Conservation (phyloP, 768 basidiomycete species). For the Tricholoma bakamatsutake region DNA sequence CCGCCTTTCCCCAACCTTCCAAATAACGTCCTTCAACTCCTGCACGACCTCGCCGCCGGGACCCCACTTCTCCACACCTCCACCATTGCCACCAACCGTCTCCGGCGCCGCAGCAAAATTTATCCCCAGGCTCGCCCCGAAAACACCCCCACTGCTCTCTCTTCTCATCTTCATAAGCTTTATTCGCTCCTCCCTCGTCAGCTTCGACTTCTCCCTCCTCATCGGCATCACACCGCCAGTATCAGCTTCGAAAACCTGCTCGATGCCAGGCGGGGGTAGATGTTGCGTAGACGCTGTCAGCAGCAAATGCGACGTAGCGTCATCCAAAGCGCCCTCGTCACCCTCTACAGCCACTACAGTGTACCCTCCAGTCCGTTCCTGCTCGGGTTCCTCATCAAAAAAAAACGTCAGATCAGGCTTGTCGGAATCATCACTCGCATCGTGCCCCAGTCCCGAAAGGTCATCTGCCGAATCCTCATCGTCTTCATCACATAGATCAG, state of each 20-base stretch:
- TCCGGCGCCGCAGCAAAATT: slow-evolving; percentile 10
- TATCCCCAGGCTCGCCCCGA: slow-evolving; percentile 17
- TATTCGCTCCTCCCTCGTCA: slow-evolving; percentile 75
- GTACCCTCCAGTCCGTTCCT: slow-evolving; percentile 9
- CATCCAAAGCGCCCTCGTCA: slow-evolving; percentile 35
- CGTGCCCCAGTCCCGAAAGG: slow-evolving; percentile 48
- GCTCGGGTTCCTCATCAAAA: slow-evolving; percentile 24
- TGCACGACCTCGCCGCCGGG: slow-evolving; percentile 77
- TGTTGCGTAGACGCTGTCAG: slow-evolving; percentile 44
- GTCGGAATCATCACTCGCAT: slow-evolving; percentile 51
- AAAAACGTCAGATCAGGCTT: slow-evolving; percentile 38
- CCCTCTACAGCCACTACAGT: slow-evolving; percentile 23
- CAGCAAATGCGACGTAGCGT: slow-evolving; percentile 52
- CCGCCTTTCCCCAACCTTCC: slow-evolving; percentile 74
- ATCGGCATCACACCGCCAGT: slow-evolving; percentile 35
- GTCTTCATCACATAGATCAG: slow-evolving; percentile 25
- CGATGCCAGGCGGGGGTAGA: slow-evolving; percentile 61
- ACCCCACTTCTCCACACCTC: slow-evolving; percentile 50
- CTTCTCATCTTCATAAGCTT: slow-evolving; percentile 48
- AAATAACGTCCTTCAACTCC: slow-evolving; percentile 82
- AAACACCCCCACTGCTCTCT: slow-evolving; percentile 31
- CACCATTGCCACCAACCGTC: slow-evolving; percentile 11
- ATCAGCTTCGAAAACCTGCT: slow-evolving; percentile 82
- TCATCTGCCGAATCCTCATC: slow-evolving; percentile 37
- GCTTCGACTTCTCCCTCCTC: slow-evolving; percentile 53